A percentile compares a stretch with the other conserved stretches of the same genome.
These are phyloP conservation scores for Eucalyptus sp. DNA, from an alignment of 345 rosid genomes.

Conservation along the genomic window DNA sequence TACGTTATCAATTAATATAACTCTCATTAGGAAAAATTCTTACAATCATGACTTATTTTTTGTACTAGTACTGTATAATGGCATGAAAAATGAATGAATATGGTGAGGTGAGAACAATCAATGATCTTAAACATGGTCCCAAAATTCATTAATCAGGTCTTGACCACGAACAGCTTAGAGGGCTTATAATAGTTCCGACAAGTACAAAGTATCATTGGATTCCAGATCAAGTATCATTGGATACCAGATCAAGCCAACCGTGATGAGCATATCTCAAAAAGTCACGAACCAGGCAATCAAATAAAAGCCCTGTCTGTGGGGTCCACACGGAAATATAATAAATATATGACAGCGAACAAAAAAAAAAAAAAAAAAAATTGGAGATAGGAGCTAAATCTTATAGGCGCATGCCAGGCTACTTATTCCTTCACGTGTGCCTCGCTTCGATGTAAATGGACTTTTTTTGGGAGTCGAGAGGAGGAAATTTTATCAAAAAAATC, in stretches of 20 bases:
- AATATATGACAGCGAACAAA: not conserved
- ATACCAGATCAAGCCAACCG: not conserved
- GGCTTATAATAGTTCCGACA: not conserved
- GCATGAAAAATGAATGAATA: not conserved
- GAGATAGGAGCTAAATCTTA: not conserved
- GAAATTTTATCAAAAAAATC: not conserved
- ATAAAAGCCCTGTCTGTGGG: not conserved
- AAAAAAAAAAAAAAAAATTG: not conserved
- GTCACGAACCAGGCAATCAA: not conserved
- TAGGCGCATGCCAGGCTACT: not conserved
- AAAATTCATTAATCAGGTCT: not conserved
- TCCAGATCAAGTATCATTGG: not conserved
- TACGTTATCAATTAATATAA: too few relatives aligned
- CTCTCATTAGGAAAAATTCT: accelerated
- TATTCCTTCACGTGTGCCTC: not conserved
- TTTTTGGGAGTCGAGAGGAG: accelerated
- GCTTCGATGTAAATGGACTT: not conserved
- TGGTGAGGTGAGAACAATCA: not conserved
- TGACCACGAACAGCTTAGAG: not conserved
- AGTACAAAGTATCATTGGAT: not conserved
- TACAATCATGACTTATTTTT: accelerated
- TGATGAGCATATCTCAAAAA: not conserved
- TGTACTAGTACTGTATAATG: not conserved
- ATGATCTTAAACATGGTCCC: not conserved
- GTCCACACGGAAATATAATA: not conserved